Conservation (phyloP, 805 yeast genomes). For the Metschnikowia lunata region DNA sequence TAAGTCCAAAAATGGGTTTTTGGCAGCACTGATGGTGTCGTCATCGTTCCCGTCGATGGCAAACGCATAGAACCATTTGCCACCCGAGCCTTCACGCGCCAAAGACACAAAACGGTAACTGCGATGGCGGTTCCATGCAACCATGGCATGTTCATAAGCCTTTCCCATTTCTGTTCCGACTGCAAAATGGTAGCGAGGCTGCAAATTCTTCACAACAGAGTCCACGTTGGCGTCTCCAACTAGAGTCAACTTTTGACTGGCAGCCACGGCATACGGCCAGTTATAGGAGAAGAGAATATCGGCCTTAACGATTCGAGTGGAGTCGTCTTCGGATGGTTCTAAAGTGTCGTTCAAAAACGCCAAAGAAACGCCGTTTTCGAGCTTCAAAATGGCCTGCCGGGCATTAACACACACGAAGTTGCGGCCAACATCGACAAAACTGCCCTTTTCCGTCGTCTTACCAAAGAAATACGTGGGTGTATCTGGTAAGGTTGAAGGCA, state of each 20-base stretch:
- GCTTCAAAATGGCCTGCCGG: slow-evolving; percentile 32
- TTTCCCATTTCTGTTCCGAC: slow-evolving; percentile 47
- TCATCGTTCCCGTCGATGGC: slow-evolving; percentile 22
- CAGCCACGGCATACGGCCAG: slow-evolving; percentile 57
- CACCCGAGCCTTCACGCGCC: slow-evolving; percentile 51
- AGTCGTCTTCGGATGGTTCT: neutral
- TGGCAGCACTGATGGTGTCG: slow-evolving; percentile 9
- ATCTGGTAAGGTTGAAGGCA: slow-evolving; percentile 20
- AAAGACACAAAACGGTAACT: slow-evolving; percentile 64
- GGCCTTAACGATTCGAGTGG: slow-evolving; percentile 2
- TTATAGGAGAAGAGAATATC: slow-evolving; percentile 58
- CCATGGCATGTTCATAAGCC: slow-evolving; percentile 53
- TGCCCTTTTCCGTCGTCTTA: slow-evolving; percentile 13
- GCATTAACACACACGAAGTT: slow-evolving; percentile 29
- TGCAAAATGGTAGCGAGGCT: slow-evolving; percentile 68
- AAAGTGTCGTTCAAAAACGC: slow-evolving; percentile 39
- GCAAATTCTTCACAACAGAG: slow-evolving; percentile 34
- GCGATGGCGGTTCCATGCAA: slow-evolving; percentile 47
- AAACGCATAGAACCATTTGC: slow-evolving; percentile 75
- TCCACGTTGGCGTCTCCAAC: slow-evolving; percentile 46
- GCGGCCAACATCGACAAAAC: slow-evolving; percentile 20
- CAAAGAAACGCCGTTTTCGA: slow-evolving; percentile 43
- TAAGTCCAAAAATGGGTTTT: slow-evolving; percentile 21
- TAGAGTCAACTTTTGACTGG: slow-evolving; percentile 38
- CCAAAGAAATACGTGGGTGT: slow-evolving; percentile 26